phyloP scores from a whole-genome alignment of 225 moss, liverwort and hornwort genomes.

The Rhytidiadelphus loreus region DNA sequence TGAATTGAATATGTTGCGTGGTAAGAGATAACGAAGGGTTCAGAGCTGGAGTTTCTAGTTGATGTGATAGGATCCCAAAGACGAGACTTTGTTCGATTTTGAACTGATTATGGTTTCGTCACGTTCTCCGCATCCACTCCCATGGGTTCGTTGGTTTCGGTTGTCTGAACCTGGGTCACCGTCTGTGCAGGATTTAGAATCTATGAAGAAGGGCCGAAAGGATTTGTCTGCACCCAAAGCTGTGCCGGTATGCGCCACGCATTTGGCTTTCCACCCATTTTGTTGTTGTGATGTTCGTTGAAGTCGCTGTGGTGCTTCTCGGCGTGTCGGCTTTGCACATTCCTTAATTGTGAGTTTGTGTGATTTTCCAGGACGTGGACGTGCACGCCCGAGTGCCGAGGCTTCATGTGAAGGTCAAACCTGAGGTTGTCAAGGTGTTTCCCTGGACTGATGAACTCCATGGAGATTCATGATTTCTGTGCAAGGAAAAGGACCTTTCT shows the following conservation, averaged over 20 bases:
- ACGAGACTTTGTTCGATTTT: neutral
- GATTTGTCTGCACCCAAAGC: slow-evolving; percentile 20
- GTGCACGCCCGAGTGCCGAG: slow-evolving; percentile 24
- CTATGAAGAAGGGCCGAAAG: slow-evolving; percentile 1
- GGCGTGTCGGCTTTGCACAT: neutral
- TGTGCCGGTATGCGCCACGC: neutral
- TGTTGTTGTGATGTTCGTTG: neutral
- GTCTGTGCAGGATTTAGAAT: slow-evolving; percentile 17
- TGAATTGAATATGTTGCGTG: neutral
- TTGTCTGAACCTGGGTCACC: neutral
- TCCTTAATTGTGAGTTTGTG: neutral
- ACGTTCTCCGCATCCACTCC: neutral
- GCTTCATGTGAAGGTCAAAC: slow-evolving; percentile 28
- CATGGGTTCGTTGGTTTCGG: neutral
- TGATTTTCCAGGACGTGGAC: slow-evolving; percentile 1
- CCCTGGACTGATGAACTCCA: too few species aligned
- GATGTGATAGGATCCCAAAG: neutral
- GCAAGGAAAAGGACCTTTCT: neutral
- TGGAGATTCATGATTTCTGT: neutral
- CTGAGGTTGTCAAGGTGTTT: slow-evolving; percentile 16
- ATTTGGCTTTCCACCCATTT: neutral
- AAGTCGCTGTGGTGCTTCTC: neutral
- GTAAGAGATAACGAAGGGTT: too few species aligned
- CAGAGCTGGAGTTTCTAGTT: neutral
- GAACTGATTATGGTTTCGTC: neutral